Evolutionary conservation across 352 stramenopile genomes (phyloP).

Genomic region (Pythium vanterpoolii): DNA sequence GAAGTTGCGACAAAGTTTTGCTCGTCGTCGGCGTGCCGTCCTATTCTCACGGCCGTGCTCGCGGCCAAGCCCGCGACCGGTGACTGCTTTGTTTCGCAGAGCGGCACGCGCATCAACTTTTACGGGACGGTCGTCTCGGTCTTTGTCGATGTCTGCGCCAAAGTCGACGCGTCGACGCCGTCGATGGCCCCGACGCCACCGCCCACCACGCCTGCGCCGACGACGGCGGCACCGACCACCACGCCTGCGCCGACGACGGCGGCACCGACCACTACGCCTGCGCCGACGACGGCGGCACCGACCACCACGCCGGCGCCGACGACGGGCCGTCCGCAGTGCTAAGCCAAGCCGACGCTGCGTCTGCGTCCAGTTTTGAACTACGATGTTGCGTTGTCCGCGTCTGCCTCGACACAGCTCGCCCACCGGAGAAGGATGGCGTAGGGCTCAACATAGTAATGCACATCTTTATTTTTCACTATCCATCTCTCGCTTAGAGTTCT

Average conservation of each 20-base stretch:
- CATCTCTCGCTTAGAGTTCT: too few relatives aligned
- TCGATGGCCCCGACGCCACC: not conserved
- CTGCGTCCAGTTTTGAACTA: slow-evolving; percentile 1
- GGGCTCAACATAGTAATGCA: not conserved
- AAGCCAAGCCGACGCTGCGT: not conserved
- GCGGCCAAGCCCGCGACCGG: not conserved
- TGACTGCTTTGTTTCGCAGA: slow-evolving; percentile 6
- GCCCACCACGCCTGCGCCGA: not conserved
- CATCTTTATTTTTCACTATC: not conserved
- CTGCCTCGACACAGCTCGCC: not conserved
- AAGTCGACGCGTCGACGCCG: not conserved
- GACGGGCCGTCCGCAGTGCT: slow-evolving; percentile 6
- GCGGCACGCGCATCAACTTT: slow-evolving; percentile 1
- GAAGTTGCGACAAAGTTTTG: slow-evolving; percentile 4
- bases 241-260: not conserved
- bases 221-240: not conserved
- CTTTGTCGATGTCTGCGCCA: slow-evolving; percentile 1
- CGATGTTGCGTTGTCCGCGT: not conserved
- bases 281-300: not conserved
- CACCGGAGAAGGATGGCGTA: not conserved
- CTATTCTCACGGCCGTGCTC: not conserved
- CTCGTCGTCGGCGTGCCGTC: not conserved
- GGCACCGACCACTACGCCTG: not conserved
- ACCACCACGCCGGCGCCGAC: not conserved
- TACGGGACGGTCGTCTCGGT: slow-evolving; percentile 7